phyloP scores from a whole-genome alignment of 768 basidiomycete species.

The Suillus weaverae region DNA sequence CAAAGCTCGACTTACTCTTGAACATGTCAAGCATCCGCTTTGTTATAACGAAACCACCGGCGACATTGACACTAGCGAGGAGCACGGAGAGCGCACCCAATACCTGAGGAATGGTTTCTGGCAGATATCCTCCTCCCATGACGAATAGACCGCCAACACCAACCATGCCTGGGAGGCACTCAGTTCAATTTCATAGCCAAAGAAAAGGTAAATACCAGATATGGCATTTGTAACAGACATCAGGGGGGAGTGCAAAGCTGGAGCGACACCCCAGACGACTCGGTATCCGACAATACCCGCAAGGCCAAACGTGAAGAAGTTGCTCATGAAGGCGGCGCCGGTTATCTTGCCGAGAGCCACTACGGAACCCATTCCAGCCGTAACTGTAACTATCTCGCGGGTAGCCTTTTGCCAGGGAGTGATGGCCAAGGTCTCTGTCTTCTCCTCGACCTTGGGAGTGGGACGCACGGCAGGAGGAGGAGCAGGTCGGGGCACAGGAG shows the following conservation, averaged over 20 bases:
- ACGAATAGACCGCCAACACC: slow-evolving; percentile 86
- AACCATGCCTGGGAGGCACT: slow-evolving; percentile 54
- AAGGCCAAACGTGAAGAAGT: slow-evolving; percentile 86
- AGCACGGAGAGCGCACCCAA: slow-evolving; percentile 84
- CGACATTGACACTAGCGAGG: slow-evolving; percentile 83
- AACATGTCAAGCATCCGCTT: slow-evolving; percentile 95
- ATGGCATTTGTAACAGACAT: slow-evolving; percentile 93
- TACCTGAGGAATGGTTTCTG: slow-evolving; percentile 76
- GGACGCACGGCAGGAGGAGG: slow-evolving; percentile 60
- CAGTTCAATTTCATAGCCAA: background rate
- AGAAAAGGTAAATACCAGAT: slow-evolving; percentile 52
- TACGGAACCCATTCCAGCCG: slow-evolving; percentile 72
- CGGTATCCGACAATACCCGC: slow-evolving; percentile 86
- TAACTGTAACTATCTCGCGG: slow-evolving; percentile 71
- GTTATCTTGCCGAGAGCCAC: slow-evolving; percentile 79
- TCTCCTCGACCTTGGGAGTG: slow-evolving; percentile 48
- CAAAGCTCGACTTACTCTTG: slow-evolving; percentile 53
- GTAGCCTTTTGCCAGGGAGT: slow-evolving; percentile 86
- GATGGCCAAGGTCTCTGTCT: slow-evolving; percentile 51
- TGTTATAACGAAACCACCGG: slow-evolving; percentile 86
- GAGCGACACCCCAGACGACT: slow-evolving; percentile 88
- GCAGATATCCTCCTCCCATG: slow-evolving; percentile 87
- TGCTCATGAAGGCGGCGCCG: slow-evolving; percentile 82
- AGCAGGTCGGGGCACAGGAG: slow-evolving; percentile 65
- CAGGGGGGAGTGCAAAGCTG: slow-evolving; percentile 84